These are phyloP conservation scores for Scalesia atractyloides DNA, from an alignment of 129 eudicot species.

Conservation along the genomic window DNA sequence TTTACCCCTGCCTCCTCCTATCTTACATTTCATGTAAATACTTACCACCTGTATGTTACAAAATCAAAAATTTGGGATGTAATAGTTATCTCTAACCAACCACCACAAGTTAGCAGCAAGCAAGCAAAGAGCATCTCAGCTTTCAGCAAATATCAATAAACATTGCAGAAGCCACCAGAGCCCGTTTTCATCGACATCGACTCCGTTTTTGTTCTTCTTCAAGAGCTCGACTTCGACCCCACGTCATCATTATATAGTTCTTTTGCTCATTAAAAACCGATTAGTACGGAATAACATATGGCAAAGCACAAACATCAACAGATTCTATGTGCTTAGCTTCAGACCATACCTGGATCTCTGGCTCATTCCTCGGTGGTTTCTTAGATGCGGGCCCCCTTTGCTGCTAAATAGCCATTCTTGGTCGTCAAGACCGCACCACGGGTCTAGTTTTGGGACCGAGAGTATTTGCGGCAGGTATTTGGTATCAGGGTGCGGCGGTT, in stretches of 20 bases:
- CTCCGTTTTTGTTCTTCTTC: background rate
- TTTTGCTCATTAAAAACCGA: conserved; percentile 22
- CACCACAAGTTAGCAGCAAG: conserved; percentile 41
- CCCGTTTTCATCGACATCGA: conserved; percentile 22
- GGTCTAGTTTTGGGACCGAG: conserved; percentile 49
- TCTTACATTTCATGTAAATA: conserved; percentile 55
- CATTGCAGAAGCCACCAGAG: conserved; percentile 42
- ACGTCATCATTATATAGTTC: conserved; percentile 11
- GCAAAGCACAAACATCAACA: conserved; percentile 71
- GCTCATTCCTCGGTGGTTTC: conserved; percentile 33
- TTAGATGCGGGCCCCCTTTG: conserved; percentile 28
- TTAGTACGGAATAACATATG: conserved; percentile 82
- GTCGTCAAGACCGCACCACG: conserved; percentile 52
- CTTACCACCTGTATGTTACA: conserved; percentile 48
- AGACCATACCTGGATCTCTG: conserved; percentile 63
- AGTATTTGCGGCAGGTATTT: conserved; percentile 55
- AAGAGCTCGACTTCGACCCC: conserved; percentile 28
- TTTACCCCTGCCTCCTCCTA: conserved; percentile 42
- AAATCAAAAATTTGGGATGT: conserved; percentile 52
- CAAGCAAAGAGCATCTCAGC: conserved; percentile 38
- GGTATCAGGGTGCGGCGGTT: conserved; percentile 73
- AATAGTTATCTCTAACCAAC: conserved; percentile 25
- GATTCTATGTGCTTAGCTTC: conserved; percentile 75
- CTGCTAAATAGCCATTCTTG: conserved; percentile 65
- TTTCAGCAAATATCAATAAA: conserved; percentile 41